Evolutionary conservation across 1,284 basidiomycete species (phyloP).

Genomic region (Phenoliferia sp.): DNA sequence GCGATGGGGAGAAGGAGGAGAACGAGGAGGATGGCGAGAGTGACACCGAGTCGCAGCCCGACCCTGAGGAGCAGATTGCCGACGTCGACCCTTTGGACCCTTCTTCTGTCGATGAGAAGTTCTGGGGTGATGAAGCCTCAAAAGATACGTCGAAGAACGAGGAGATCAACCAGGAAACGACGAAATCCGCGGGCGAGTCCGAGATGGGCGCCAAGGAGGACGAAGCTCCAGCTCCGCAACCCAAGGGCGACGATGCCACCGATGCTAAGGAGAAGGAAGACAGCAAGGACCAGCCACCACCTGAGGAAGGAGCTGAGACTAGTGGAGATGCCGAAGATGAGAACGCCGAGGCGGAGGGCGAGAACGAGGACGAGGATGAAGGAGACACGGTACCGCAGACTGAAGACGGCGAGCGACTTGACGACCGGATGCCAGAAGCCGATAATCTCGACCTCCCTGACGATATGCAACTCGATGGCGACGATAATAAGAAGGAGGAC

Average conservation of each 20-base stretch:
- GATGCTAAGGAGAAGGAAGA: conserved; percentile 62
- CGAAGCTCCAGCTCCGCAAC: conserved; percentile 47
- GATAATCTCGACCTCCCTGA: conserved; percentile 79
- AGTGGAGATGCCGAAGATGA: conserved; percentile 42
- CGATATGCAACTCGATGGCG: conserved; percentile 60
- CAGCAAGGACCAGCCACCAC: conserved; percentile 43
- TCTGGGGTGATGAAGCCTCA: conserved; percentile 81
- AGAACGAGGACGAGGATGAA: conserved; percentile 40
- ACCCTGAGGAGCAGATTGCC: conserved; percentile 68
- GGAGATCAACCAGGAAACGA: conserved; percentile 50
- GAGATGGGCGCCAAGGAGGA: conserved; percentile 74
- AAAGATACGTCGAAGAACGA: conserved; percentile 48
- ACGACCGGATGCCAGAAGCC: conserved; percentile 66
- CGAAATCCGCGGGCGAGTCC: conserved; percentile 57
- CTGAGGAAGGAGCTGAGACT: conserved; percentile 44
- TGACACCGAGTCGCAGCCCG: conserved; percentile 56
- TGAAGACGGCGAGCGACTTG: conserved; percentile 60
- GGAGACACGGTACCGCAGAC: conserved; percentile 48
- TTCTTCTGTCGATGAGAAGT: conserved; percentile 85
- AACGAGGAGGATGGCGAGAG: conserved; percentile 54
- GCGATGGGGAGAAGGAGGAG: conserved; percentile 63
- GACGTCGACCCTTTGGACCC: conserved; percentile 84
- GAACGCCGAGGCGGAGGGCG: conserved; percentile 41
- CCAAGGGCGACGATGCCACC: conserved; percentile 45
- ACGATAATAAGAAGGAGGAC: conserved; percentile 35